Conservation (phyloP, 176 grass and related monocot genomes). For the Cenchrus purpureus region DNA sequence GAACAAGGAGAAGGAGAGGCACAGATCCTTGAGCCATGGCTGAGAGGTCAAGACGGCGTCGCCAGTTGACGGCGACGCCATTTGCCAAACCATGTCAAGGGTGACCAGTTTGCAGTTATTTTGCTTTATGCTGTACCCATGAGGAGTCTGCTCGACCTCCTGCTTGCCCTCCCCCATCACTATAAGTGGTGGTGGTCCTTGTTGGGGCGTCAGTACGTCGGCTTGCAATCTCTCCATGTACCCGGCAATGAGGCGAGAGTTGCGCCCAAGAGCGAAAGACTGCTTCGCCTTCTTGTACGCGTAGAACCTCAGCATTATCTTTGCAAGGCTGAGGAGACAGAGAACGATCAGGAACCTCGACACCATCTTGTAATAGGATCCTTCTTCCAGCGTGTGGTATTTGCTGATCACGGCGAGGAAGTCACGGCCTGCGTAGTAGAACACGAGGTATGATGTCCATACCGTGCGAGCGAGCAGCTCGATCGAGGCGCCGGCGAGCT, state of each 20-base stretch:
- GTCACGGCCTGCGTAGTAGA: not conserved
- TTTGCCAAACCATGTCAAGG: not conserved
- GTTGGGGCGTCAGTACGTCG: not conserved
- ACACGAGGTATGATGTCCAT: conserved; percentile 26
- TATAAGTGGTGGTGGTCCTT: not conserved
- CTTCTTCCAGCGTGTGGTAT: fast-evolving
- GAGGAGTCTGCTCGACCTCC: not conserved
- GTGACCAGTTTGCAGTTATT: not conserved
- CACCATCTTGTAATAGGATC: not conserved
- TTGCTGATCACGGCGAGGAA: not conserved
- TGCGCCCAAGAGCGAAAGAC: not conserved
- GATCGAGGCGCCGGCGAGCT: not conserved
- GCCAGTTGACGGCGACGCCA: not conserved
- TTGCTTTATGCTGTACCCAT: not conserved
- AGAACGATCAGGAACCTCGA: not conserved
- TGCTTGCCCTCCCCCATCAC: conserved; percentile 36
- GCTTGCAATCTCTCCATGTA: not conserved
- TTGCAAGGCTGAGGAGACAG: not conserved
- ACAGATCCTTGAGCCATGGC: conserved; percentile 12
- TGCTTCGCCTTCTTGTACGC: not conserved
- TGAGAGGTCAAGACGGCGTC: not conserved
- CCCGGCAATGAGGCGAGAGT: not conserved
- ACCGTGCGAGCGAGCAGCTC: not conserved
- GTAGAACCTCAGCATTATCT: not conserved
- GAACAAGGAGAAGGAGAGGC: conserved; percentile 6